Base-by-base conservation (phyloP, 257 asterid genomes). In the Echium plantagineum region DNA sequence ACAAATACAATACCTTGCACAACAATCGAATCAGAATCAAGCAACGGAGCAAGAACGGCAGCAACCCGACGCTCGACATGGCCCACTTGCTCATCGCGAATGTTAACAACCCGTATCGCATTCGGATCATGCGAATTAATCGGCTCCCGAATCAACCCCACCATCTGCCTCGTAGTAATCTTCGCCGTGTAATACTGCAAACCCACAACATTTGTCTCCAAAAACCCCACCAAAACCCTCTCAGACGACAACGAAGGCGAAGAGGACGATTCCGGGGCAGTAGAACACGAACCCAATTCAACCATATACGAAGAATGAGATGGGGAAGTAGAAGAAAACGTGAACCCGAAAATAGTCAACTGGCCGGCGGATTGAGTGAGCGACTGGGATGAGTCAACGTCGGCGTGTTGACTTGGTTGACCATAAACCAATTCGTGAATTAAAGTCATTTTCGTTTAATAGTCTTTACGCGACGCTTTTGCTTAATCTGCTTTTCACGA, bases 51-150 rank as follows among this genome's bases (percentile, higher is more conserved):
- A 66, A 89, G 49, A 59, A 86, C 85, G 18, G 71, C 72, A 6
- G 95, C 85, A 24, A 77, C 83, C 9, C 74, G 5, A 63, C 84
- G 80, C 61, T 86, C 94, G 48, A 89, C 63, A 78, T 72, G 62
- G 19, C 97, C 97, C 21, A 89, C 89, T 71, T 86, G 97, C 9
- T 61, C 62, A 7, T 77, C 67, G 71, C 81, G 21, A 53, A 73
- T 73, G 71, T 89, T 86, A 47, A 89, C 66, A 49, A 86, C 97
- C 64, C 66, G 75, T 21, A 89, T 89, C 12, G 97, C 95, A 66
- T 85, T 77, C 0, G 9, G 64, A 42, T 89, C 95, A 55, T 69
- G 52, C 1, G 78, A 79, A 48, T 89, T 84, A 55, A 77, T 58
- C 10, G 81, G 87, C 5, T 86, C 89, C 22, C 95, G 87, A 46